Percentiles rank a stretch among this genome's conserved stretches.
Evolutionary conservation across 768 basidiomycete species (phyloP).

Genomic region (Termitomyces sp.): DNA sequence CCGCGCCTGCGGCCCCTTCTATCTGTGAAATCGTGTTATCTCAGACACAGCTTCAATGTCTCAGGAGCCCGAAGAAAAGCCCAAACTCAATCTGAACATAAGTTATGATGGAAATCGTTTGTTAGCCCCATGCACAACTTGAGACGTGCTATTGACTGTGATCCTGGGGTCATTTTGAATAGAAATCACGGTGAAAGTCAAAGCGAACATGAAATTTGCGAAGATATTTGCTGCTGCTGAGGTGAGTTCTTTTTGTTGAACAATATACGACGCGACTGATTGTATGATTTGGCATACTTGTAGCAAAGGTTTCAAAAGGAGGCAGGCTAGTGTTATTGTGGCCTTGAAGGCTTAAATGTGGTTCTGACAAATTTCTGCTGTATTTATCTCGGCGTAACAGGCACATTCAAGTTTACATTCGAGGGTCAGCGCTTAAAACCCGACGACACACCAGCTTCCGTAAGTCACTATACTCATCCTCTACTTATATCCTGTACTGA

Average conservation of each 20-base stretch:
- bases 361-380: neutral
- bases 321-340: constrained; percentile 27
- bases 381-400: constrained; percentile 22
- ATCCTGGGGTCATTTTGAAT: constrained; percentile 1
- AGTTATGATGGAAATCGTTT: constrained; percentile 50
- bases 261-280: neutral
- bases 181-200: constrained; percentile 69
- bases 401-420: constrained; percentile 57
- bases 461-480: constrained; percentile 22
- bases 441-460: constrained; percentile 49
- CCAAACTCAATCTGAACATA: constrained; percentile 61
- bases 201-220: constrained; percentile 51
- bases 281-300: neutral
- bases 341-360: neutral
- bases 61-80: constrained; percentile 57
- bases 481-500: neutral
- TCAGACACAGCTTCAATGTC: constrained; percentile 25
- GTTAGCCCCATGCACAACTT: neutral
- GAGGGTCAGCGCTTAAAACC: constrained; percentile 44
- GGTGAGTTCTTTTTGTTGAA: constrained; percentile 29
- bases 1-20: constrained; percentile 1
- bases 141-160: neutral
- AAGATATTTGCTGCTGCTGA: constrained; percentile 67
- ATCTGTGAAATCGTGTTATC: neutral
- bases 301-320: constrained; percentile 59